phyloP scores from a whole-genome alignment of 805 yeast genomes.

The Candida namnaoensis region DNA sequence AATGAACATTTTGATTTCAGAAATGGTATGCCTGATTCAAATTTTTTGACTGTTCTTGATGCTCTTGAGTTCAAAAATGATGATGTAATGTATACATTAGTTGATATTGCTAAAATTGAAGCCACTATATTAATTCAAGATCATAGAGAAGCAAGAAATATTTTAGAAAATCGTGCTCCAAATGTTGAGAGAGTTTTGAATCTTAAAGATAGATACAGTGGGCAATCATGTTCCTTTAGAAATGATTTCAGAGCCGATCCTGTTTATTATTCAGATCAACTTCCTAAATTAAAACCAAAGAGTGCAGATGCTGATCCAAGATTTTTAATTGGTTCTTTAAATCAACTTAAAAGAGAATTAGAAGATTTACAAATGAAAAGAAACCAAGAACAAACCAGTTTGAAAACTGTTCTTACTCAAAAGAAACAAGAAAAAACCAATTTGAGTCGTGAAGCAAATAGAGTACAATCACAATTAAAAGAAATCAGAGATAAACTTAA shows the following conservation, averaged over 20 bases:
- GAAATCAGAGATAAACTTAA: conserved; percentile 27
- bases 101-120: conserved; percentile 59
- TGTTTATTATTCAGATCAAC: conserved; percentile 24
- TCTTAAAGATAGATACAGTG: conserved; percentile 29
- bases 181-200: conserved; percentile 36
- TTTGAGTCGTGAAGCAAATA: conserved; percentile 7
- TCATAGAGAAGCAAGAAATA: conserved; percentile 39
- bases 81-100: conserved; percentile 48
- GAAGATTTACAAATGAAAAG: no score
- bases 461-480: conserved; percentile 20
- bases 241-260: conserved; percentile 42
- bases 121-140: conserved; percentile 42
- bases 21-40: conserved; percentile 30
- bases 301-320: background rate
- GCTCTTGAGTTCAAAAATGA: conserved; percentile 47
- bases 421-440: conserved; percentile 7
- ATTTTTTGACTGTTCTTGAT: conserved; percentile 47
- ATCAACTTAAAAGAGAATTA: background rate
- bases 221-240: conserved; percentile 34
- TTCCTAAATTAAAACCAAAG: conserved; percentile 6
- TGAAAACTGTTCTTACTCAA: no score
- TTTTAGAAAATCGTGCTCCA: conserved; percentile 24
- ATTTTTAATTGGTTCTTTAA: background rate
- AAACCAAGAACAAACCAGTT: no score
- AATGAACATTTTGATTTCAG: conserved; percentile 51